Base-by-base conservation (phyloP, 345 rosid species). In the Arabidopsis suecica region DNA sequence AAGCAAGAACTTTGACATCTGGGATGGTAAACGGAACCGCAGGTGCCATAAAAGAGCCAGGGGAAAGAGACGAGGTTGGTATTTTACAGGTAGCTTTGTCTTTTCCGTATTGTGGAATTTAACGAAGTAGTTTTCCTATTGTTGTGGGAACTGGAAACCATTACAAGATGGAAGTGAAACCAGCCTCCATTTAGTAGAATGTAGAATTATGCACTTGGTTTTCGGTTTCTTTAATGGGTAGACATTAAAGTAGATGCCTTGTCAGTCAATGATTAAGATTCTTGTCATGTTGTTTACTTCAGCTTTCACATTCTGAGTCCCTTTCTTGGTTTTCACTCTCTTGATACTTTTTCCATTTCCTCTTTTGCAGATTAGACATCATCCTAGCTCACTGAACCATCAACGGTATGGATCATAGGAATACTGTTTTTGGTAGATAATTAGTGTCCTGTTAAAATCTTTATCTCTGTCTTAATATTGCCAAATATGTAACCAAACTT, bases 341-440 rank as follows among this genome's bases (percentile, higher is more conserved):
- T 9, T 71, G 67, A 71, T 34, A 5, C 9, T 14, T 60, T 57
- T 48, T 48, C 41, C 59, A 36, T 48, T 47, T 33, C 74, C 38
- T 71, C 16, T 20, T 58, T 70, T 71, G 59, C 68, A 71, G 75
- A 61, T 37, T 60, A 71, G 48, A 23, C 60, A 40, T n/a, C 68
- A 22, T 60, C 75, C 49, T 25, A 48, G 48, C 60, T 38, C 23
- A 23, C 32, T 61, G 40, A 71, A 25, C 50, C 48, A 61, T 25
- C 59, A 60, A 60, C 75, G 75, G 75, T 71, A 71, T 60, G 75
- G 44, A 59, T 59, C 5, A 71, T n/a, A 1, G 30, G 25, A 20
- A 45, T 10, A n/a, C 32, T 40, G 8, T 45, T 59, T 59, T 48
- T 22, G 66, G 49, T 49, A 14, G 47, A 36, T 16, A 18, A 38